Percentiles rank a stretch among this genome's conserved stretches.
Evolutionary conservation across 768 basidiomycete genomes (phyloP).

Genomic region (Filobasidium wieringae): DNA sequence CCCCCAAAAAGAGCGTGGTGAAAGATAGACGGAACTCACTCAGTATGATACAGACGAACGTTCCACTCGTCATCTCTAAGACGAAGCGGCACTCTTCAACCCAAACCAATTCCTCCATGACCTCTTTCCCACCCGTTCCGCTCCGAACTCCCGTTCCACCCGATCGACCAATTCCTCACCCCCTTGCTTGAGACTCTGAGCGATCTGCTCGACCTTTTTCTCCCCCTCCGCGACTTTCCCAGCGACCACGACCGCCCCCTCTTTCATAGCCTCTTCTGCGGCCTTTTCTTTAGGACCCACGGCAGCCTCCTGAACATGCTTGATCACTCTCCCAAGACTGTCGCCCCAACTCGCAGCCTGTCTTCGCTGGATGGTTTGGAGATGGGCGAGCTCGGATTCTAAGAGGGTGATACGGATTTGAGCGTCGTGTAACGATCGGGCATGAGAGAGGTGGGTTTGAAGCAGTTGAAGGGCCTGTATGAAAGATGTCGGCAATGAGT

Average conservation of each 20-base stretch:
- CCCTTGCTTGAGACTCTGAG: not conserved
- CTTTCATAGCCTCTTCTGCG: not conserved
- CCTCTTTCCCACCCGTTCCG: not conserved
- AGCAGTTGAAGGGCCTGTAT: conserved; percentile 29
- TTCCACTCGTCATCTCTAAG: not conserved
- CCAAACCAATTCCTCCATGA: not conserved
- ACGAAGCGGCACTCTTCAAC: too few species aligned
- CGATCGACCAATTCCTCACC: not conserved
- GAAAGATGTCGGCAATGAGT: not conserved
- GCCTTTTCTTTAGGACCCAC: not conserved
- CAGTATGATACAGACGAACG: too few species aligned
- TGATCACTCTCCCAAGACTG: conserved; percentile 5
- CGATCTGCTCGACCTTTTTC: not conserved
- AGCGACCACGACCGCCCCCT: not conserved
- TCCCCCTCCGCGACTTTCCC: not conserved
- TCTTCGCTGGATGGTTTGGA: conserved; percentile 8
- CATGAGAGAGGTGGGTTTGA: conserved; percentile 36
- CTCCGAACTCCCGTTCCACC: not conserved
- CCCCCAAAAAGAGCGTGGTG: too few species aligned
- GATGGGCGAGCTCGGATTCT: conserved; percentile 23
- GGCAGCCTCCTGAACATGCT: conserved; percentile 2
- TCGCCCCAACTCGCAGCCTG: conserved; percentile 10
- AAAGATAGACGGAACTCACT: too few species aligned
- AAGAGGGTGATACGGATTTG: conserved; percentile 26
- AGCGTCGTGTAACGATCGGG: conserved; percentile 23